phyloP scores from a whole-genome alignment of 1,284 basidiomycete species.

The Phylloboletellus chloephorus region DNA sequence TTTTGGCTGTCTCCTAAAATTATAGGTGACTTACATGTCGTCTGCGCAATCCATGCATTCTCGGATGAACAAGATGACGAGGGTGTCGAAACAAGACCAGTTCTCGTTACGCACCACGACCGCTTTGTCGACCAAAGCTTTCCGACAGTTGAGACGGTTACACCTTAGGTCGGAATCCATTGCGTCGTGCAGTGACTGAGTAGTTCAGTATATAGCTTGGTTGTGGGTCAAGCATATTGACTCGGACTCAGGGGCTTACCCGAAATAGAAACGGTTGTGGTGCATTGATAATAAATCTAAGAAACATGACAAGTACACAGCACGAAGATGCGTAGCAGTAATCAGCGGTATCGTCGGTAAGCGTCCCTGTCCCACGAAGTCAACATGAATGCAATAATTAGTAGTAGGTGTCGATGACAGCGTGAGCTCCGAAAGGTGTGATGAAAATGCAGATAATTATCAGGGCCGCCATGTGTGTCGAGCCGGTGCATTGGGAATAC shows the following conservation, averaged over 20 bases:
- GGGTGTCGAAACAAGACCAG: slow-evolving; percentile 31
- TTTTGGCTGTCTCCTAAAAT: slow-evolving; percentile 16
- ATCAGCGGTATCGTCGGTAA: slow-evolving; percentile 22
- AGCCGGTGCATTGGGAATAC: slow-evolving; percentile 33
- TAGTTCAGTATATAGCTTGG: background rate
- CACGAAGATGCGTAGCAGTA: slow-evolving; percentile 20
- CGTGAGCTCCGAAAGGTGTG: slow-evolving; percentile 16
- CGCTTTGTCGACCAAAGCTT: slow-evolving; percentile 63
- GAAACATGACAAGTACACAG: slow-evolving; percentile 26
- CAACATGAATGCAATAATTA: slow-evolving; percentile 33
- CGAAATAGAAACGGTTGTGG: slow-evolving; percentile 9
- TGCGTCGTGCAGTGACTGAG: background rate
- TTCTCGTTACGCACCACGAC: slow-evolving; percentile 58
- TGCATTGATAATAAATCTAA: slow-evolving; percentile 11
- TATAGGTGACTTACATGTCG: slow-evolving; percentile 44
- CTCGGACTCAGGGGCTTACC: slow-evolving; percentile 10
- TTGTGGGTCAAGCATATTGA: background rate
- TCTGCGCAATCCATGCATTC: slow-evolving; percentile 16
- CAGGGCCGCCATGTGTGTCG: slow-evolving; percentile 34
- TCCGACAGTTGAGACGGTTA: slow-evolving; percentile 68
- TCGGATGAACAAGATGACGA: slow-evolving; percentile 2
- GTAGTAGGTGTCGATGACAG: slow-evolving; percentile 15
- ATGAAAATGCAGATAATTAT: slow-evolving; percentile 16
- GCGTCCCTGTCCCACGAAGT: slow-evolving; percentile 26
- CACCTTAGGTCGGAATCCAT: slow-evolving; percentile 60